Conservation (phyloP, 345 rosid genomes). For the Boechera divaricarpa region DNA sequence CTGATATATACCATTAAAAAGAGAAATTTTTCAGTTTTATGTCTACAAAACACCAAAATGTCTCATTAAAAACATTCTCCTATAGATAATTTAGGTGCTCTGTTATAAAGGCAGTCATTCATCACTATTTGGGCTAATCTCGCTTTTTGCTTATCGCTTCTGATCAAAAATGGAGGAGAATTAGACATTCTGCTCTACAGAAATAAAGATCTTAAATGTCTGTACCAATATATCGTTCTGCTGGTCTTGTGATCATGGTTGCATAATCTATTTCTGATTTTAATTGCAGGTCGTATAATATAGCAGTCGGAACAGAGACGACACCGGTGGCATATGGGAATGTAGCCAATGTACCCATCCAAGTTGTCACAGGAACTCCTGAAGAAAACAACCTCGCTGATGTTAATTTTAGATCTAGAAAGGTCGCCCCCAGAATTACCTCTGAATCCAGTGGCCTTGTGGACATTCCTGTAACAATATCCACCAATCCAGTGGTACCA, state of each 20-base stretch:
- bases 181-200: background rate
- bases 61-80: background rate
- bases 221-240: background rate
- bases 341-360: conserved; percentile 41
- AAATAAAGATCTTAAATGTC: conserved; percentile 13
- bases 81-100: background rate
- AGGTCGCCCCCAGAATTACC: conserved; percentile 24
- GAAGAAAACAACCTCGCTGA: conserved; percentile 34
- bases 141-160: background rate
- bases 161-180: conserved; percentile 2
- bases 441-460: conserved; percentile 39
- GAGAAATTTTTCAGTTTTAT: background rate
- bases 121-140: background rate
- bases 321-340: conserved; percentile 39
- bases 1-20: background rate
- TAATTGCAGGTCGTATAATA: conserved; percentile 55
- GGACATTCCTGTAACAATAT: conserved; percentile 39
- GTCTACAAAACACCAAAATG: background rate
- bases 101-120: background rate
- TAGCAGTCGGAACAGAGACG: conserved; percentile 55
- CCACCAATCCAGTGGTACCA: conserved; percentile 36
- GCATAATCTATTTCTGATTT: conserved; percentile 9
- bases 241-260: background rate
- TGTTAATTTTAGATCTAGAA: conserved; percentile 26
- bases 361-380: conserved; percentile 32